phyloP scores from a whole-genome alignment of 179 eudicot genomes.

The Spergularia azorica region DNA sequence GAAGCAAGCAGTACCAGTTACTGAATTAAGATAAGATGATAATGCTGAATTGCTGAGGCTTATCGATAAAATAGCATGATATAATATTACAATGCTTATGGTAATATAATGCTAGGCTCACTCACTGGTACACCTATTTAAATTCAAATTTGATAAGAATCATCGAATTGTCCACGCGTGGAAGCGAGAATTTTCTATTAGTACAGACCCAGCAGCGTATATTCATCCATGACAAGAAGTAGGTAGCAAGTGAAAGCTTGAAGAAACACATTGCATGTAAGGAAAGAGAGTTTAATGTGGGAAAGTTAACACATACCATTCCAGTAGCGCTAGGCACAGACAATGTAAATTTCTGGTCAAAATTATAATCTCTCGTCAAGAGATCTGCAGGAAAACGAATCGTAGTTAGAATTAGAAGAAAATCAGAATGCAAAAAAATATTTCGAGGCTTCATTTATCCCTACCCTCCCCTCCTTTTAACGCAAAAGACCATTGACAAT shows the following conservation, averaged over 20 bases:
- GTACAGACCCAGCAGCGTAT: background rate
- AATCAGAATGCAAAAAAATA: background rate
- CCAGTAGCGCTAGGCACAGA: slow-evolving; percentile 74
- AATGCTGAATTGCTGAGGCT: background rate
- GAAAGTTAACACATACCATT: slow-evolving; percentile 51
- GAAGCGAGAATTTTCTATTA: no score
- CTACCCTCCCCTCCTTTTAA: background rate
- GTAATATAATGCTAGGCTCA: background rate
- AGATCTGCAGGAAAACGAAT: slow-evolving; percentile 55
- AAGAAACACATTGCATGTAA: slow-evolving; percentile 1
- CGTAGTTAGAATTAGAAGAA: background rate
- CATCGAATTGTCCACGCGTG: no score
- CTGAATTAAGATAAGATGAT: background rate
- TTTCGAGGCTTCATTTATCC: background rate
- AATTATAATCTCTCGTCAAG: slow-evolving; percentile 84
- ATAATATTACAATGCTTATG: background rate
- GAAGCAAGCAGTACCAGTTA: background rate
- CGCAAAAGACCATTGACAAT: background rate
- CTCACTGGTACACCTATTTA: background rate
- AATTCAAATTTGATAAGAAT: background rate
- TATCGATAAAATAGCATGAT: no score
- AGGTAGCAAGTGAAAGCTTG: background rate
- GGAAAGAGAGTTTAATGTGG: background rate
- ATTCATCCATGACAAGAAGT: background rate
- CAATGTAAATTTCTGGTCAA: slow-evolving; percentile 71